These are phyloP conservation scores for Thalassiosira exigua DNA, from an alignment of 352 stramenopile genomes.

Conservation along the genomic window DNA sequence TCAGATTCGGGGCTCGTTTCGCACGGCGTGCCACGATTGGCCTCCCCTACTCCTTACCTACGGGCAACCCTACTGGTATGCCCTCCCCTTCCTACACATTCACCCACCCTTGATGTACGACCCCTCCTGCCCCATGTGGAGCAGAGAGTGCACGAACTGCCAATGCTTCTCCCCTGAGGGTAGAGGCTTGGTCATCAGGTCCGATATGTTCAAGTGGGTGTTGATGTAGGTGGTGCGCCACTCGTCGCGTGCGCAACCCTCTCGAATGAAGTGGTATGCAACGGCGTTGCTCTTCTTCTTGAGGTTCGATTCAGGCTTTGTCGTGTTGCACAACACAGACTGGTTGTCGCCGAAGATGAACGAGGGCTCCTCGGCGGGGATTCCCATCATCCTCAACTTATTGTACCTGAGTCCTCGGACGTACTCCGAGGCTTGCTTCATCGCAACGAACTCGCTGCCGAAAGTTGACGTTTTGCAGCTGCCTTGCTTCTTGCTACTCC, in stretches of 20 bases:
- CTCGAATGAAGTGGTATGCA: constrained; percentile 55
- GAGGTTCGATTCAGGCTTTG: constrained; percentile 31
- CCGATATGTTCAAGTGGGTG: no score
- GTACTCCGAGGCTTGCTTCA: constrained; percentile 44
- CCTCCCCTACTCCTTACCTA: no score
- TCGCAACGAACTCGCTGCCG: constrained; percentile 53
- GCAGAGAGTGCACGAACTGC: no score
- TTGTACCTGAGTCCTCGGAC: constrained; percentile 48
- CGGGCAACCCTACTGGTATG: no score
- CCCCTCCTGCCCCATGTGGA: no score
- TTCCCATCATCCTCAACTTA: constrained; percentile 61
- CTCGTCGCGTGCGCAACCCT: constrained; percentile 49
- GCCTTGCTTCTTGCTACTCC: constrained; percentile 33
- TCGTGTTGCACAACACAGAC: constrained; percentile 50
- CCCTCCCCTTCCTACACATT: no score
- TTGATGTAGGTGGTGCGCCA: constrained; percentile 43
- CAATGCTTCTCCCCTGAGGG: constrained; percentile 30
- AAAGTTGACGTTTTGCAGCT: constrained; percentile 30
- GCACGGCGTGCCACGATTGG: no score
- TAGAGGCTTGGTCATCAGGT: constrained; percentile 50
- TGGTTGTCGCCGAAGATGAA: constrained; percentile 54
- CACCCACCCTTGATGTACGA: no score
- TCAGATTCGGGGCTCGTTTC: no score
- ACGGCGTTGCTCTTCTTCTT: constrained; percentile 66
- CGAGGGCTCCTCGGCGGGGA: constrained; percentile 29